phyloP scores from a whole-genome alignment of 2,329 filamentous ascomycete genomes.

The Oidium heveae region DNA sequence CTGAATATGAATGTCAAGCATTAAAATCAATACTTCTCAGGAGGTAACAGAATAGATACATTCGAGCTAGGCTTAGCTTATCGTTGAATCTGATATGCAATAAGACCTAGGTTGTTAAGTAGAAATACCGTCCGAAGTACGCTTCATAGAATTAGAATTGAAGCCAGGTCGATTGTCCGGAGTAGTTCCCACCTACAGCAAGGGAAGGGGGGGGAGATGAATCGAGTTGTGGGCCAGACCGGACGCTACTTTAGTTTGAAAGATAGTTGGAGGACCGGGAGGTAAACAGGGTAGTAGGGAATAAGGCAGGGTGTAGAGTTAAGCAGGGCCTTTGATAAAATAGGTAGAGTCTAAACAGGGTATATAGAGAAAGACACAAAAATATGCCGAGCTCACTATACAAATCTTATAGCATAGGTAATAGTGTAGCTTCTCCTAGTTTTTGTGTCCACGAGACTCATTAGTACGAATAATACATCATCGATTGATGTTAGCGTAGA shows the following conservation, averaged over 20 bases:
- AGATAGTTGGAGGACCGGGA: constrained; percentile 1
- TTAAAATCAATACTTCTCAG: not conserved
- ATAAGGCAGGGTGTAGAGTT: not conserved
- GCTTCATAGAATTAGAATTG: not conserved
- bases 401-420: no score
- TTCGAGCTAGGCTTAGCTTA: not conserved
- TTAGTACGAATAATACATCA: no score
- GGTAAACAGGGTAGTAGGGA: constrained; percentile 1
- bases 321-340: not conserved
- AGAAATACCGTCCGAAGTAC: not conserved
- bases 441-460: no score
- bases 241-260: not conserved
- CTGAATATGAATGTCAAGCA: not conserved
- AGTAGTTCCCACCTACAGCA: not conserved
- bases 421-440: no score
- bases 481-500: no score
- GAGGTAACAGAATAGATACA: not conserved
- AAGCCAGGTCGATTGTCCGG: constrained; percentile 1
- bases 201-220: not conserved
- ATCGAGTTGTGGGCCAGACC: not conserved
- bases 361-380: not conserved
- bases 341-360: not conserved
- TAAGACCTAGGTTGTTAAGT: not conserved
- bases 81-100: not conserved
- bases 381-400: not conserved